Conservation (phyloP, 2,329 filamentous ascomycete species). For the Metarhizium robertsii region DNA sequence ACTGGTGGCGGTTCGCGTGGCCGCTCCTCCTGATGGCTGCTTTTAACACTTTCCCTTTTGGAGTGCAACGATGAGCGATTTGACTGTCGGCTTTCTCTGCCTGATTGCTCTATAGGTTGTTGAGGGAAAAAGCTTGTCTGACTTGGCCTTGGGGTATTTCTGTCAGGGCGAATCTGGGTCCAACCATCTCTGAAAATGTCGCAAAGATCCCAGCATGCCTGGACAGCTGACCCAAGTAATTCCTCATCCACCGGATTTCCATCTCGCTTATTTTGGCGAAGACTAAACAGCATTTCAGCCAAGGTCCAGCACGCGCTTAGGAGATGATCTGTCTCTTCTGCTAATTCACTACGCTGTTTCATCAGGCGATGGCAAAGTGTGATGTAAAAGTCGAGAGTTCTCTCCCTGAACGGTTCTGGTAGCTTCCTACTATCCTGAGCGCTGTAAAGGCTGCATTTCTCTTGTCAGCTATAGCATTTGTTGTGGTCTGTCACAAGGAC, state of each 20-base stretch:
- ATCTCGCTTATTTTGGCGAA: conserved; percentile 73
- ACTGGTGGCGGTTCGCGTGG: conserved; percentile 39
- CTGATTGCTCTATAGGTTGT: conserved; percentile 40
- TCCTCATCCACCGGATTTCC: conserved; percentile 70
- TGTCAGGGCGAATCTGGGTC: conserved; percentile 78
- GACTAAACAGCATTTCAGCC: conserved; percentile 85
- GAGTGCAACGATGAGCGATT: conserved; percentile 42
- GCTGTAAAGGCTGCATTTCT: conserved; percentile 59
- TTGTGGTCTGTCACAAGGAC: conserved; percentile 1
- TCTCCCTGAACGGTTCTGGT: conserved; percentile 78
- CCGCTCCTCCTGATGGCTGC: conserved; percentile 34
- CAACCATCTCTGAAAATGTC: conserved; percentile 89
- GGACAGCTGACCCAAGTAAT: conserved; percentile 75
- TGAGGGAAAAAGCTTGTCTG: conserved; percentile 60
- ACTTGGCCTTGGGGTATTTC: conserved; percentile 73
- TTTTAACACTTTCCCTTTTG: conserved; percentile 44
- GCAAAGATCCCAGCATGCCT: conserved; percentile 90
- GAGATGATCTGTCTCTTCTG: conserved; percentile 74
- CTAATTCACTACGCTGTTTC: conserved; percentile 76
- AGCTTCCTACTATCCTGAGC: conserved; percentile 72
- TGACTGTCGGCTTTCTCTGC: conserved; percentile 38
- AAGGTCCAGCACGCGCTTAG: conserved; percentile 82
- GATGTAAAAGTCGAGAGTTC: conserved; percentile 89
- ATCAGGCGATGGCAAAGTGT: conserved; percentile 91
- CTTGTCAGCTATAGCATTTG: conserved; percentile 14